phyloP scores from a whole-genome alignment of 139 green algal genomes.

The Chlamydomonas asymmetrica region DNA sequence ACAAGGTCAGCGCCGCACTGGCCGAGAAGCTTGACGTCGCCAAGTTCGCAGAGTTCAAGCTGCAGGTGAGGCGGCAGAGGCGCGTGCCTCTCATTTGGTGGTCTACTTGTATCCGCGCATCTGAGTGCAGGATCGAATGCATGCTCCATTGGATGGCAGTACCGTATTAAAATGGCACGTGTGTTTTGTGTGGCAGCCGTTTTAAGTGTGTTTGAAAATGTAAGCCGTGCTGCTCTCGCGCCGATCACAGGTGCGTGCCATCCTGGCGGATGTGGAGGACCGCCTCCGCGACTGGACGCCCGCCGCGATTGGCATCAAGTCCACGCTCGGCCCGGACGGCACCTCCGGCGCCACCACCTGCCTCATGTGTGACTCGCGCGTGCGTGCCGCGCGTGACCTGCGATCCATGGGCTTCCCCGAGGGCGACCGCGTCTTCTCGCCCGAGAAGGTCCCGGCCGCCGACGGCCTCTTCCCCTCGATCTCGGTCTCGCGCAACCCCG shows the following conservation, averaged over 20 bases:
- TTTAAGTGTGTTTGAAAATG: too few relatives aligned
- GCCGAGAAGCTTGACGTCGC: slow-evolving; percentile 46
- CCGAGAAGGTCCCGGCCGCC: slow-evolving; percentile 30
- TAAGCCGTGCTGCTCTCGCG: too few relatives aligned
- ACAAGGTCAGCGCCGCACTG: slow-evolving; percentile 47
- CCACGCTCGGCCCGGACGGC: slow-evolving; percentile 30
- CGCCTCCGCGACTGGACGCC: slow-evolving; percentile 42
- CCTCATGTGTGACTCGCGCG: slow-evolving; percentile 47
- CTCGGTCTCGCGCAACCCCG: neutral
- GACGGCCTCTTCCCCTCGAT: slow-evolving; percentile 44
- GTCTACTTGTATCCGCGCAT: too few relatives aligned
- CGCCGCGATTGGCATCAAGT: slow-evolving; percentile 38
- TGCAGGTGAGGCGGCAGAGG: slow-evolving; percentile 27
- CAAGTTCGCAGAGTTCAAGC: slow-evolving; percentile 52
- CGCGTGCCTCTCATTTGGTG: too few relatives aligned
- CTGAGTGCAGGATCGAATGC: too few relatives aligned
- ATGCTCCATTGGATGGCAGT: too few relatives aligned
- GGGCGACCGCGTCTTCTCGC: slow-evolving; percentile 39
- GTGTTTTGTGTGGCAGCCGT: too few relatives aligned
- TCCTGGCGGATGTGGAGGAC: slow-evolving; percentile 49
- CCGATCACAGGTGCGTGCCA: slow-evolving; percentile 39
- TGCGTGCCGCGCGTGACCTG: slow-evolving; percentile 42
- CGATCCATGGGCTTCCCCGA: slow-evolving; percentile 38
- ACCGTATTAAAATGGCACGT: too few relatives aligned
- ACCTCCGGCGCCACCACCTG: slow-evolving; percentile 32